Conservation (phyloP, 352 stramenopile species). For the Thalassiosira hispida region DNA sequence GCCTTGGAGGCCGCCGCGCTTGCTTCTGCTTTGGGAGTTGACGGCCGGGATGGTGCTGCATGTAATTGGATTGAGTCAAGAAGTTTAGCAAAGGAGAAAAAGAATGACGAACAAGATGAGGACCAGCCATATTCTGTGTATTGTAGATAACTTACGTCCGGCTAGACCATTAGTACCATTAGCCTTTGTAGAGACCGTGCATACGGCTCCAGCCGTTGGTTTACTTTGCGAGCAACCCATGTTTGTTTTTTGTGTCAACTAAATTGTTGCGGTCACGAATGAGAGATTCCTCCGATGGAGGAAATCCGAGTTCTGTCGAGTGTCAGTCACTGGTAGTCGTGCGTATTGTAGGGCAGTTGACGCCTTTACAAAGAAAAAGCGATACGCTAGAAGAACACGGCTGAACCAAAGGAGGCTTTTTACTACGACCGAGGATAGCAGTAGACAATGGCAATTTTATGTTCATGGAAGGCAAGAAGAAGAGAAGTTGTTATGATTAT, state of each 20-base stretch:
- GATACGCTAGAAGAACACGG: not conserved
- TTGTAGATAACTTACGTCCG: slow-evolving; percentile 7
- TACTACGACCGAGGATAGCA: not conserved
- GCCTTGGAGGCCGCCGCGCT: not conserved
- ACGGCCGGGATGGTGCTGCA: not conserved
- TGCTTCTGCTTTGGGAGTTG: slow-evolving; percentile 6
- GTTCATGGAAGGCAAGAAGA: slow-evolving; percentile 3
- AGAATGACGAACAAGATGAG: not conserved
- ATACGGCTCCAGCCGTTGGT: slow-evolving; percentile 15
- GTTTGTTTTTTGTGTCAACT: not conserved
- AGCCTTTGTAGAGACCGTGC: slow-evolving; percentile 2
- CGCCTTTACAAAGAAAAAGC: too few species aligned
- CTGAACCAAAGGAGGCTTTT: not conserved
- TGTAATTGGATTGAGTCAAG: not conserved
- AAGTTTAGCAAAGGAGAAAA: not conserved
- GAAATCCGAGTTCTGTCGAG: not conserved
- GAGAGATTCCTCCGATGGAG: not conserved
- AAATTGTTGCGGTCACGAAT: not conserved
- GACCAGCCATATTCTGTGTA: not conserved
- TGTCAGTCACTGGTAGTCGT: not conserved
- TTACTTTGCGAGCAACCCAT: slow-evolving; percentile 41
- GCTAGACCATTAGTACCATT: not conserved
- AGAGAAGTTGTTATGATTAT: too few species aligned
- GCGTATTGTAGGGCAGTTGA: too few species aligned
- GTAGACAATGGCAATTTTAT: not conserved